Percentiles rank a stretch among this genome's conserved stretches.
Evolutionary conservation across 495 filamentous ascomycete species (phyloP).

Genomic region (Podospora pseudocomata): DNA sequence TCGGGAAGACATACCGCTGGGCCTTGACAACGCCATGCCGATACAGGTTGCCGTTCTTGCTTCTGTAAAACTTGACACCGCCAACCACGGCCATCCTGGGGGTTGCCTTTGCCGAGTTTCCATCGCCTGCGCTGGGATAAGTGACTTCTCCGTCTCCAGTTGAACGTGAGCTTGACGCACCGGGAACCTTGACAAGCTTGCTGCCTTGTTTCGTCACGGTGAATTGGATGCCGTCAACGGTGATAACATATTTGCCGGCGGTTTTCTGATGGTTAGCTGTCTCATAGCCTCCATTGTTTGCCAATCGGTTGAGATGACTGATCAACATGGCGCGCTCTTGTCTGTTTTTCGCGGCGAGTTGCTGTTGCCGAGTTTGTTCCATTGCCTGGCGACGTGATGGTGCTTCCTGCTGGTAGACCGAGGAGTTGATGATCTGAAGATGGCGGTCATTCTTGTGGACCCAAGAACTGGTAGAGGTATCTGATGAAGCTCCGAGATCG

Average conservation of each 20-base stretch:
- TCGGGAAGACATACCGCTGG: slow-evolving; percentile 54
- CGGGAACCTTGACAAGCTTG: slow-evolving; percentile 72
- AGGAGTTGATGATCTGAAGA: slow-evolving; percentile 82
- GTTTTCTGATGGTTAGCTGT: slow-evolving; percentile 33
- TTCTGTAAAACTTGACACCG: slow-evolving; percentile 82
- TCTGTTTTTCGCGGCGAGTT: slow-evolving; percentile 55
- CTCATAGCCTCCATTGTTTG: slow-evolving; percentile 35
- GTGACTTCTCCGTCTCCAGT: slow-evolving; percentile 27
- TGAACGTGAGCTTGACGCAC: slow-evolving; percentile 43
- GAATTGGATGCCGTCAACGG: slow-evolving; percentile 74
- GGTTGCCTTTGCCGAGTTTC: slow-evolving; percentile 62
- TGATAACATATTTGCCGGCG: slow-evolving; percentile 58
- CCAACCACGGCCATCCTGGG: slow-evolving; percentile 75
- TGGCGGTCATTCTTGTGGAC: slow-evolving; percentile 79
- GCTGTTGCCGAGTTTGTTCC: slow-evolving; percentile 63
- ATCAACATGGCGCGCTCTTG: slow-evolving; percentile 60
- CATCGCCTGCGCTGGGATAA: slow-evolving; percentile 56
- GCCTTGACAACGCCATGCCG: slow-evolving; percentile 66
- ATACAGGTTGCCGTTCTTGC: slow-evolving; percentile 87
- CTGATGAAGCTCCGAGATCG: slow-evolving; percentile 33
- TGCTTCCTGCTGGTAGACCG: slow-evolving; percentile 73
- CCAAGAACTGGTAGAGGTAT: slow-evolving; percentile 55
- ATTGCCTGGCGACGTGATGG: slow-evolving; percentile 70
- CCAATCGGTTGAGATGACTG: slow-evolving; percentile 42
- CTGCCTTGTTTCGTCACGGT: slow-evolving; percentile 72